phyloP scores from a whole-genome alignment of 495 filamentous ascomycete species.

The Talaromyces ruber region DNA sequence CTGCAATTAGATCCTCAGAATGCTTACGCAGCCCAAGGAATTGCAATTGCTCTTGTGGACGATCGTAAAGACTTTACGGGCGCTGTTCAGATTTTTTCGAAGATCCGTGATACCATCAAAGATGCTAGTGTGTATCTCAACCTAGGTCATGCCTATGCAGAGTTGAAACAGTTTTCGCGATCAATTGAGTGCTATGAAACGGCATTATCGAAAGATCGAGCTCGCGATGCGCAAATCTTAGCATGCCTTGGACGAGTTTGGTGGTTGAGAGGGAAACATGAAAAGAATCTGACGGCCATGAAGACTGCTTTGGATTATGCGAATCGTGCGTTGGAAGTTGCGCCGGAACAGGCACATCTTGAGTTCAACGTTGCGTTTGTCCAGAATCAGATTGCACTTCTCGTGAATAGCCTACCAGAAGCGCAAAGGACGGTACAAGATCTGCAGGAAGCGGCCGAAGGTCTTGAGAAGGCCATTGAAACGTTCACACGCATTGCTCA shows the following conservation, averaged over 20 bases:
- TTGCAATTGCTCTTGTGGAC: constrained; percentile 87
- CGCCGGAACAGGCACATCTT: constrained; percentile 78
- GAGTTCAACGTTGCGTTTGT: constrained; percentile 98
- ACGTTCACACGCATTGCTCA: constrained; percentile 72
- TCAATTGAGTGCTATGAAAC: constrained; percentile 89
- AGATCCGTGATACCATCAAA: constrained; percentile 79
- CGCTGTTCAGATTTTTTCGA: constrained; percentile 78
- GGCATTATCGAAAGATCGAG: constrained; percentile 75
- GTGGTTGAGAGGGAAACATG: constrained; percentile 75
- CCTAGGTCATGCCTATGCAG: constrained; percentile 83
- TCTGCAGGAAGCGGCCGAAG: constrained; percentile 65
- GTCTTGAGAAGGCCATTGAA: constrained; percentile 87
- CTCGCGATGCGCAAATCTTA: constrained; percentile 70
- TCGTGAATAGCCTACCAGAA: constrained; percentile 66
- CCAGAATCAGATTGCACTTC: constrained; percentile 81
- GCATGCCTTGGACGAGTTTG: constrained; percentile 93
- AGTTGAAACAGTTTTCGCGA: constrained; percentile 77
- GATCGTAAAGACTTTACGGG: constrained; percentile 78
- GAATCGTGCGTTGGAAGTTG: constrained; percentile 67
- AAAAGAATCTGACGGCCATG: constrained; percentile 71
- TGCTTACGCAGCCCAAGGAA: constrained; percentile 90
- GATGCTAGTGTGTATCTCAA: constrained; percentile 85
- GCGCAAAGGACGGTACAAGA: constrained; percentile 69
- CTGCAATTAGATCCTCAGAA: constrained; percentile 87
- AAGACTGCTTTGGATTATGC: constrained; percentile 83